Conservation (phyloP, 768 basidiomycete genomes). For the Suillus clintonianus region DNA sequence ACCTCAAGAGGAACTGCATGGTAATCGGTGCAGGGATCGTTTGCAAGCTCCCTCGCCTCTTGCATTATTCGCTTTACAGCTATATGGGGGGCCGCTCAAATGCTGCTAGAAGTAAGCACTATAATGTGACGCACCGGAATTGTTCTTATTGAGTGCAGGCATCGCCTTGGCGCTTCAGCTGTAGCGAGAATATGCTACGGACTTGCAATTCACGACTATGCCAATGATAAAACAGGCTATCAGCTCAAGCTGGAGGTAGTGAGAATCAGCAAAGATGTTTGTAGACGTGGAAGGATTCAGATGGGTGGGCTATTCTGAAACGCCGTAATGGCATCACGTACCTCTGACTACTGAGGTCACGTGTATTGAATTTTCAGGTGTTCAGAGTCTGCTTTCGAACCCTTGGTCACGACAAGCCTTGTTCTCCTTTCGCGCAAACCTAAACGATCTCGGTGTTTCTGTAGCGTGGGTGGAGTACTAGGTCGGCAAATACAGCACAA, state of each 20-base stretch:
- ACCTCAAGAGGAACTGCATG: slow-evolving; percentile 80
- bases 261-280: not conserved
- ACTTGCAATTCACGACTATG: not conserved
- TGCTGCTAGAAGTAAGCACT: not conserved
- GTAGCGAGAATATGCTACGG: not conserved
- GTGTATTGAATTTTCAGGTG: not conserved
- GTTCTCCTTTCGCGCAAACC: not conserved
- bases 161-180: slow-evolving; percentile 9
- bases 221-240: too few relatives aligned
- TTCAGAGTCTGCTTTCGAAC: not conserved
- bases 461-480: not conserved
- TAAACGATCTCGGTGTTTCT: too few relatives aligned
- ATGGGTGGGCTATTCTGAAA: not conserved
- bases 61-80: slow-evolving; percentile 98
- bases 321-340: not conserved
- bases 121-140: slow-evolving; percentile 61
- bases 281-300: not conserved
- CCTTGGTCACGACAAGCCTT: not conserved
- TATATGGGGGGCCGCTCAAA: slow-evolving; percentile 23
- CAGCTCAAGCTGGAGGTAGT: not conserved
- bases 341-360: not conserved
- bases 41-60: slow-evolving; percentile 87
- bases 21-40: slow-evolving; percentile 86
- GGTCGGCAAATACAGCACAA: slow-evolving; percentile 10
- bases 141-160: slow-evolving; percentile 80